phyloP scores from a whole-genome alignment of 208 protist species.

The Porcisia deanei region DNA sequence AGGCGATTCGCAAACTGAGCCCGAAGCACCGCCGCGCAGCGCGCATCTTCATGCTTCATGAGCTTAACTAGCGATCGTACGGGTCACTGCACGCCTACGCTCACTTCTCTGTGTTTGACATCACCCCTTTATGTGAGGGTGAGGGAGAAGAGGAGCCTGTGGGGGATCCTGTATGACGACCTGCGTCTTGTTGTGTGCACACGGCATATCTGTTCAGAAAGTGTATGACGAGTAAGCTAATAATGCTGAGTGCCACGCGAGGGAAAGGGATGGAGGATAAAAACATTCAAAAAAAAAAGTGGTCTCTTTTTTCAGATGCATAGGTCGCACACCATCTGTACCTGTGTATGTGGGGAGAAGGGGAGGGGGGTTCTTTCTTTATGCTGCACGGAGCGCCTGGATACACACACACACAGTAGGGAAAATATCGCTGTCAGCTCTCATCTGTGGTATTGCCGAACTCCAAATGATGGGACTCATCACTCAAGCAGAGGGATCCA shows the following conservation, averaged over 20 bases:
- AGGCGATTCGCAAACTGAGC: conserved; percentile 88
- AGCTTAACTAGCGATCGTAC: conserved; percentile 47
- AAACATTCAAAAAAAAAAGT: neutral
- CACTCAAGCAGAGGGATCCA: no score
- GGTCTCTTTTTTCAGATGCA: neutral
- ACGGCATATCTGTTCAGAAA: neutral
- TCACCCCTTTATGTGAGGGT: neutral
- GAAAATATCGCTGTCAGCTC: no score
- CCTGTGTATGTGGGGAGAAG: no score
- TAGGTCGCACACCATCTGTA: no score
- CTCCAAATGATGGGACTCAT: no score
- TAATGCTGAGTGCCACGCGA: neutral
- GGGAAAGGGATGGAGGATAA: neutral
- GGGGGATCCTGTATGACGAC: neutral
- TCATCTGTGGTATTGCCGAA: no score
- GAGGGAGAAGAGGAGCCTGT: no score
- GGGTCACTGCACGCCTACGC: neutral
- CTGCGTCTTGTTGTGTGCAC: neutral
- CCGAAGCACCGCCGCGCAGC: conserved; percentile 87
- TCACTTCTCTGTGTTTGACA: neutral
- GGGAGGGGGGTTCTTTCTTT: no score
- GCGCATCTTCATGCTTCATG: conserved; percentile 90
- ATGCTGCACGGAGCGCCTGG: no score
- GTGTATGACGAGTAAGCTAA: conserved; percentile 2
- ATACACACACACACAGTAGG: no score